These are phyloP conservation scores for Pinus taeda DNA, from an alignment of 75 land plant genomes.

Conservation along the genomic window DNA sequence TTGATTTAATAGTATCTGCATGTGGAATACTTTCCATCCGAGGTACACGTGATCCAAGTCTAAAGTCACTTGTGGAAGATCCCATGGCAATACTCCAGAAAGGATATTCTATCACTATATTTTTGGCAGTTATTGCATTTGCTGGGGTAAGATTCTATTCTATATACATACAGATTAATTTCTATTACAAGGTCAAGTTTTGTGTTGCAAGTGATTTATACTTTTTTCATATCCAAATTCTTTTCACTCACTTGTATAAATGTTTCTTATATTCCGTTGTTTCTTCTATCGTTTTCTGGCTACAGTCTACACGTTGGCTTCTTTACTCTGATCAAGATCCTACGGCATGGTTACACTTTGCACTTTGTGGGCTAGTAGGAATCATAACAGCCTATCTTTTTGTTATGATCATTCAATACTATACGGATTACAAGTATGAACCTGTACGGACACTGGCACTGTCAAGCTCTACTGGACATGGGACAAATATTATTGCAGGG, in stretches of 20 bases:
- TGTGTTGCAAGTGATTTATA: not conserved
- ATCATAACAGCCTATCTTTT: too few species aligned
- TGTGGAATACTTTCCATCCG: conserved; percentile 88
- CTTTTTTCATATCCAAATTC: not conserved
- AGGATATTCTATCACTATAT: conserved; percentile 88
- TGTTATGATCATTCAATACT: too few species aligned
- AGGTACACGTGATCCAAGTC: conserved; percentile 63
- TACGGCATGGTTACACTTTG: too few species aligned
- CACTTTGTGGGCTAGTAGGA: too few species aligned
- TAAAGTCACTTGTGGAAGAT: conserved; percentile 39
- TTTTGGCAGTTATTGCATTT: conserved; percentile 89
- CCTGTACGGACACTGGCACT: too few species aligned
- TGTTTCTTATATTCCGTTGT: not conserved
- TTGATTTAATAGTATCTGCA: conserved; percentile 94
- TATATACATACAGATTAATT: not conserved
- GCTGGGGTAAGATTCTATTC: conserved; percentile 56
- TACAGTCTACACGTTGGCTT: conserved; percentile 96
- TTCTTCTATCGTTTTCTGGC: not conserved
- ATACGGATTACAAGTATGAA: too few species aligned
- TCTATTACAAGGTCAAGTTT: not conserved
- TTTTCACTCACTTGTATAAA: too few species aligned
- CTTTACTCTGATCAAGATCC: conserved; percentile 98
- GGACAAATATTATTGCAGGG: conserved; percentile 98
- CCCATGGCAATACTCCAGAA: conserved; percentile 93
- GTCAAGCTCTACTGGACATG: conserved; percentile 99